These are phyloP conservation scores for Colletotrichum shisoi DNA, from an alignment of 2,329 filamentous ascomycete species.

Conservation along the genomic window DNA sequence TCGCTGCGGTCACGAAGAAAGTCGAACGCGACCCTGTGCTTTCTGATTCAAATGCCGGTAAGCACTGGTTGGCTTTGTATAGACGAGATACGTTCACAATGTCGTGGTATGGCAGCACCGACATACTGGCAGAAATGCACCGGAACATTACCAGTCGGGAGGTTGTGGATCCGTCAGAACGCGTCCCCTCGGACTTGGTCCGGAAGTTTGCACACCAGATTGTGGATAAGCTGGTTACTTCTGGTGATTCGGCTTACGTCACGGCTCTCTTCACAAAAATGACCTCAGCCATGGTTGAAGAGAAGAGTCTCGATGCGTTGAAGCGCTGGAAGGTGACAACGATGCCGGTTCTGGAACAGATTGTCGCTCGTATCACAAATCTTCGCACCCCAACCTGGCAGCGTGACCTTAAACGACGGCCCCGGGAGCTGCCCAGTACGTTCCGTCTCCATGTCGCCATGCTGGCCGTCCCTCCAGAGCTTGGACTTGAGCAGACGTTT, in stretches of 20 bases:
- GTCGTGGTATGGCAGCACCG: neutral
- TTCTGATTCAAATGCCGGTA: slow-evolving; percentile 14
- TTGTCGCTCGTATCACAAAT: neutral
- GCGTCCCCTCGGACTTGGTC: neutral
- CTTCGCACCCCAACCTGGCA: slow-evolving; percentile 24
- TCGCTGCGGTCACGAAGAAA: slow-evolving; percentile 13
- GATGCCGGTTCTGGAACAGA: slow-evolving; percentile 3
- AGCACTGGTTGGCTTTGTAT: slow-evolving; percentile 17
- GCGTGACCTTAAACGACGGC: slow-evolving; percentile 3
- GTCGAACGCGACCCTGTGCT: neutral
- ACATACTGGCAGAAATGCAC: slow-evolving; percentile 6
- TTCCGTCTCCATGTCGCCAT: slow-evolving; percentile 12
- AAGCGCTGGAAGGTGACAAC: slow-evolving; percentile 19
- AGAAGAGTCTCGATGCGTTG: neutral
- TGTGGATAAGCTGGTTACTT: neutral
- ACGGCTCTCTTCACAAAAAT: slow-evolving; percentile 1
- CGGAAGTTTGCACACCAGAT: slow-evolving; percentile 9
- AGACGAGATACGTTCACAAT: neutral
- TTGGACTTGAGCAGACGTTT: neutral
- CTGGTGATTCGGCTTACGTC: neutral
- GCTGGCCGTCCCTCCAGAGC: neutral
- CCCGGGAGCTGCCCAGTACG: slow-evolving; percentile 3
- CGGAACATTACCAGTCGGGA: neutral
- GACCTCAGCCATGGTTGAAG: neutral
- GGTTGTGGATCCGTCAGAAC: neutral